phyloP scores from a whole-genome alignment of 2,329 filamentous ascomycete genomes.

The Epichloe festucae region DNA sequence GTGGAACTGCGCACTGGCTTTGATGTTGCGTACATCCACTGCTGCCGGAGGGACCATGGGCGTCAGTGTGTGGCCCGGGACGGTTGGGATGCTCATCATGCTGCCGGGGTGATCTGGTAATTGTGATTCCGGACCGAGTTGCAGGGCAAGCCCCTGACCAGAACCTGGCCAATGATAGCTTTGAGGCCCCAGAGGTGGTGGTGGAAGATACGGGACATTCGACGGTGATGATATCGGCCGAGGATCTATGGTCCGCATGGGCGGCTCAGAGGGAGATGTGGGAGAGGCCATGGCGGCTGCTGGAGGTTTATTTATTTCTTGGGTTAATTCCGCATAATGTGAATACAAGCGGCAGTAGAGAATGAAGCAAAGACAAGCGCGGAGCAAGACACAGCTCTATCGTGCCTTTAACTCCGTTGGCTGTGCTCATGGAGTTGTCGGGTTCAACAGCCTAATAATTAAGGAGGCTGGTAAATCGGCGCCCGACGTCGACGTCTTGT shows the following conservation, averaged over 20 bases:
- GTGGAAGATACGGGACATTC: conserved; percentile 7
- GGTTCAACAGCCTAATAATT: no score
- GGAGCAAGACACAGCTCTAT: neutral
- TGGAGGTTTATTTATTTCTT: neutral
- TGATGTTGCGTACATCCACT: conserved; percentile 17
- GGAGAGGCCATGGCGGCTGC: conserved; percentile 2
- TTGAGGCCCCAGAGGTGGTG: conserved; percentile 4
- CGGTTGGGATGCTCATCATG: conserved; percentile 10
- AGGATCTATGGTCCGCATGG: conserved; percentile 15
- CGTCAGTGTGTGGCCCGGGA: conserved; percentile 8
- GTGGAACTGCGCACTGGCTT: conserved; percentile 22
- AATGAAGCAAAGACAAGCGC: neutral
- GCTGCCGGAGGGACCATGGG: conserved; percentile 11
- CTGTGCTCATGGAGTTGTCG: neutral
- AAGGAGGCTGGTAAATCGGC: neutral
- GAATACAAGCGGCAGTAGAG: neutral
- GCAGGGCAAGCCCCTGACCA: conserved; percentile 6
- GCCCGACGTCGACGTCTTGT: neutral
- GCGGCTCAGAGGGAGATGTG: conserved; percentile 7
- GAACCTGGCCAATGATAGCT: neutral
- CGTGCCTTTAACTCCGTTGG: neutral
- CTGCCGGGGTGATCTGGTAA: conserved; percentile 12
- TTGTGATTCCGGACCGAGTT: conserved; percentile 10
- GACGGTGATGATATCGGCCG: conserved; percentile 14
- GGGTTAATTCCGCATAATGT: no score